Base-by-base conservation (phyloP, 2,329 filamentous ascomycete species). In the Diaporthe sp. region DNA sequence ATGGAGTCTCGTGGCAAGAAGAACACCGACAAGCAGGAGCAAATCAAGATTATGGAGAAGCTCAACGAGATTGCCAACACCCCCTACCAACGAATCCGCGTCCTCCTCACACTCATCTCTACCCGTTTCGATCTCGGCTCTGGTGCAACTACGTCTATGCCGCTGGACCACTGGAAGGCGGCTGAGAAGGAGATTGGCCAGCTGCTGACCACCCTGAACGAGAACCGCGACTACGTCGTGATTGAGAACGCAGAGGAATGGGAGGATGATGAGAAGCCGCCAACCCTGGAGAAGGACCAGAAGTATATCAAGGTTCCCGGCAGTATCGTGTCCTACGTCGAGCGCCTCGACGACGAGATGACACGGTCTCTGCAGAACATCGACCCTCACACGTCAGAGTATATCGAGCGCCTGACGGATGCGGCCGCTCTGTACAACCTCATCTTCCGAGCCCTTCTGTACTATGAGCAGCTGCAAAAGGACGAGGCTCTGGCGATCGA, bases 1-100 rank as follows among this genome's bases (percentile, higher is more conserved):
- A 89, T 98, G 82, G 97, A 99, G 87, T 96, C 96, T 75, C 92
- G 97, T 88, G 97, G 97, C 83, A 97, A 98, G 89, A 99, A 99
- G 91, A 98, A 98, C 89, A 98, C 97, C 78, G 97, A 99, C 84
- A 93, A 95, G 66, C 83, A 91, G 61, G 97, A 99, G 86, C 97
- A 99, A 86, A 98, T 99, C 85, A 93, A 93, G 85, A 93, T 96
- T 70, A 97, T 99, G 95, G 97, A 98, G 90, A 98, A 96, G 88
- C 91, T 99, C 71, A 87, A 93, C 81, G 95, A 98, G 83, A 96
- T 99, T 78, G 92, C 97, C 77, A 91, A 90, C 81, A 97, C 93
- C 71, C 95, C 97, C 69, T 99, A 99, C 87, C 97, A 98, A 86
- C 92, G 92, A 83, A 95, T 99, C 80, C 94, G 97, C 78, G 94